These are phyloP conservation scores for Macrophomina pseudophaseolina DNA, from an alignment of 2,329 filamentous ascomycete species.

Conservation along the genomic window DNA sequence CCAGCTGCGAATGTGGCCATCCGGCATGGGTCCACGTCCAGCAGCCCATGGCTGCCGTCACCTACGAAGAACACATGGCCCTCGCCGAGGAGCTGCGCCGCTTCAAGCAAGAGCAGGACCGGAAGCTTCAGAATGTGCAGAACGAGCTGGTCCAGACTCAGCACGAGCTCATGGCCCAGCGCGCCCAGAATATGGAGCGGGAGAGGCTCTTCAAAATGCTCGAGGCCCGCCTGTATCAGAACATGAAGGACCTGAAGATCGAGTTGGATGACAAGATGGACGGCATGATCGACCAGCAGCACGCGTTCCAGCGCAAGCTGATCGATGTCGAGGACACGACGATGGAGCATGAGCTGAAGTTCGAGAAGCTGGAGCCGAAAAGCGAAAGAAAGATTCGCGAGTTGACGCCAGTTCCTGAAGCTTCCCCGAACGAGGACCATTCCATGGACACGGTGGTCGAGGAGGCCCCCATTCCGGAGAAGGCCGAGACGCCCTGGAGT, in stretches of 20 bases:
- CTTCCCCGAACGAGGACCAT: slow-evolving; percentile 13
- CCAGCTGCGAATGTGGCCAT: slow-evolving; percentile 54
- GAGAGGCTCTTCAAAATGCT: slow-evolving; percentile 40
- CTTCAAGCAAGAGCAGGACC: slow-evolving; percentile 39
- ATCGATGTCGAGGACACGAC: slow-evolving; percentile 46
- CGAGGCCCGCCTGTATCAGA: slow-evolving; percentile 44
- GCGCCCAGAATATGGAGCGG: slow-evolving; percentile 41
- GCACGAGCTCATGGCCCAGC: slow-evolving; percentile 37
- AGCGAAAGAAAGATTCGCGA: slow-evolving; percentile 26
- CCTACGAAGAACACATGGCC: slow-evolving; percentile 43
- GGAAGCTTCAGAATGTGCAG: slow-evolving; percentile 41
- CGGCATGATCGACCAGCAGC: slow-evolving; percentile 47
- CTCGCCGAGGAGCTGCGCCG: slow-evolving; percentile 45
- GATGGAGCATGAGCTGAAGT: slow-evolving; percentile 46
- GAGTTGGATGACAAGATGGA: slow-evolving; percentile 48
- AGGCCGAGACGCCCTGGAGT: slow-evolving; percentile 43
- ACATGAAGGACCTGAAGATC: slow-evolving; percentile 45
- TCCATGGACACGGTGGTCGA: slow-evolving; percentile 29
- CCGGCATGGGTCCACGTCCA: slow-evolving; percentile 53
- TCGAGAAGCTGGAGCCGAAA: slow-evolving; percentile 42
- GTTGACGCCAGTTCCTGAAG: slow-evolving; percentile 19
- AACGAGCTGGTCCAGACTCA: slow-evolving; percentile 32
- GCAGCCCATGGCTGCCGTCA: slow-evolving; percentile 40
- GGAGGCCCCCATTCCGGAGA: slow-evolving; percentile 38
- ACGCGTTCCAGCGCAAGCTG: slow-evolving; percentile 44